Evolutionary conservation across 495 filamentous ascomycete genomes (phyloP).

Genomic region (Talaromyces ruber): DNA sequence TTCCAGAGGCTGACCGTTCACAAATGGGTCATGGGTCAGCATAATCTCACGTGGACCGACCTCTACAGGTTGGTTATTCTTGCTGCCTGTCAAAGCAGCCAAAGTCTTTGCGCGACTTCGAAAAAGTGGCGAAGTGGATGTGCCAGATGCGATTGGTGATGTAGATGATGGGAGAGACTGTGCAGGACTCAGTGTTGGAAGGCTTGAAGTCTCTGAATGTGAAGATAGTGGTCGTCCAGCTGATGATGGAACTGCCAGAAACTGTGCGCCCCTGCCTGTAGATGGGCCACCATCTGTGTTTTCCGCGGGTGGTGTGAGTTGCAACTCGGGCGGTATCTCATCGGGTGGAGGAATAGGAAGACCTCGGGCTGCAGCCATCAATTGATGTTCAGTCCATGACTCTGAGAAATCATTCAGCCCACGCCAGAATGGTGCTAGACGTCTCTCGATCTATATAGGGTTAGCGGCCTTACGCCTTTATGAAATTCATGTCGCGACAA

Average conservation of each 20-base stretch:
- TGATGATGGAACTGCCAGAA: conserved; percentile 68
- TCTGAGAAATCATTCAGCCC: conserved; percentile 83
- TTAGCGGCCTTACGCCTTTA: not conserved
- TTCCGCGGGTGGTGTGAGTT: conserved; percentile 35
- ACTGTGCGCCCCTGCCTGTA: conserved; percentile 43
- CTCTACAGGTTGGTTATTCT: conserved; percentile 59
- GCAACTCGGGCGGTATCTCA: conserved; percentile 63
- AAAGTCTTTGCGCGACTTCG: conserved; percentile 72
- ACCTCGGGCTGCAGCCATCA: conserved; percentile 84
- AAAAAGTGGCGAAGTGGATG: conserved; percentile 56
- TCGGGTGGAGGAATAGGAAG: conserved; percentile 78
- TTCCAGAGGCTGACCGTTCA: conserved; percentile 87
- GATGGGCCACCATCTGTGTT: conserved; percentile 27
- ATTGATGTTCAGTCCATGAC: conserved; percentile 87
- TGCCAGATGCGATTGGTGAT: conserved; percentile 44
- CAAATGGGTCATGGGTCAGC: conserved; percentile 73
- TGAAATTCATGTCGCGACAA: not conserved
- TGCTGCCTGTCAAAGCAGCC: conserved; percentile 65
- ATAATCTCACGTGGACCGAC: conserved; percentile 68
- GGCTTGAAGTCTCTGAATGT: conserved; percentile 56
- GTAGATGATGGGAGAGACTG: conserved; percentile 42
- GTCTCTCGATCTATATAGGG: conserved; percentile 68
- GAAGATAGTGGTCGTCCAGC: conserved; percentile 60
- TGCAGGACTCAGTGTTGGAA: conserved; percentile 35
- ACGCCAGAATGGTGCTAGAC: conserved; percentile 89